A percentile compares a stretch with the other conserved stretches of the same genome.
phyloP scores from a whole-genome alignment of 2,329 filamentous ascomycete species.

The Fragosphaeria purpurea region DNA sequence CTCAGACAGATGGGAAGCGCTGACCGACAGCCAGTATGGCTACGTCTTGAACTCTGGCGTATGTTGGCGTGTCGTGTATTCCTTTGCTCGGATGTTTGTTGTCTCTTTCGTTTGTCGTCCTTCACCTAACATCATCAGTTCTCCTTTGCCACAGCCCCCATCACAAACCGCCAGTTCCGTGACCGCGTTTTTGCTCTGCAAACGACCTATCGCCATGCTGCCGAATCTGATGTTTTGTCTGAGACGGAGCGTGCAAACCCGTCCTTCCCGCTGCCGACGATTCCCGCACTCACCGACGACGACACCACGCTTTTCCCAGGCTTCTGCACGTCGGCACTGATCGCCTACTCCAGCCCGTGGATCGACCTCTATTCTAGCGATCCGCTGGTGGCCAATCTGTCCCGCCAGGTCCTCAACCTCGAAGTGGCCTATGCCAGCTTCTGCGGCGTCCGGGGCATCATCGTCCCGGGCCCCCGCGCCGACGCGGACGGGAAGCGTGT shows the following conservation, averaged over 20 bases:
- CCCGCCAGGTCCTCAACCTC: conserved; percentile 78
- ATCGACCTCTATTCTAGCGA: conserved; percentile 80
- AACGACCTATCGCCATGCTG: conserved; percentile 41
- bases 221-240: conserved; percentile 22
- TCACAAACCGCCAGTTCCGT: conserved; percentile 66
- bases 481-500: conserved; percentile 39
- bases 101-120: not conserved
- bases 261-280: conserved; percentile 44
- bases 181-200: conserved; percentile 55
- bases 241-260: conserved; percentile 32
- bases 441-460: conserved; percentile 74
- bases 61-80: conserved; percentile 23
- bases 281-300: conserved; percentile 62
- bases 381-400: conserved; percentile 74
- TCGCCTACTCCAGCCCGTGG: conserved; percentile 81
- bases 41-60: conserved; percentile 61
- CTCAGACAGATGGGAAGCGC: conserved; percentile 47
- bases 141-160: conserved; percentile 66
- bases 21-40: conserved; percentile 54
- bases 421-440: conserved; percentile 94
- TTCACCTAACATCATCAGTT: conserved; percentile 40
- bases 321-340: conserved; percentile 59
- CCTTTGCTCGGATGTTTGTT: conserved; percentile 9
- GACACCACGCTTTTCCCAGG: conserved; percentile 67
- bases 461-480: conserved; percentile 67